Evolutionary conservation across 2,329 filamentous ascomycete species (phyloP).

Genomic region (Aspergillus intermedius): DNA sequence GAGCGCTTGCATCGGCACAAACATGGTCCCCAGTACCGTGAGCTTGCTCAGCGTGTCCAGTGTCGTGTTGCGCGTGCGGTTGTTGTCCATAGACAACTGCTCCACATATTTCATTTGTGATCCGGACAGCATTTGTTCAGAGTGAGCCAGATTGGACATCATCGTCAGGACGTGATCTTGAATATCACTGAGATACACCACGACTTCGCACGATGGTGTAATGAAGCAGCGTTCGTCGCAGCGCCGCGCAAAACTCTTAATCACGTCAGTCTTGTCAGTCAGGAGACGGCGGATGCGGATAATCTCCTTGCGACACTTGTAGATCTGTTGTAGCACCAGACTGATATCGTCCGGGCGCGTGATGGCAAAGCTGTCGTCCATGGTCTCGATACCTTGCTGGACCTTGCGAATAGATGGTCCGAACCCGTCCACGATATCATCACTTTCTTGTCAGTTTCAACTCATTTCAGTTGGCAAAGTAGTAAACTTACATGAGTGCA

Average conservation of each 20-base stretch:
- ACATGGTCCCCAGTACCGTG: slow-evolving; percentile 78
- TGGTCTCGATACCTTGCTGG: slow-evolving; percentile 75
- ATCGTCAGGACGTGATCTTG: slow-evolving; percentile 97
- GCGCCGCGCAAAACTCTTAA: slow-evolving; percentile 90
- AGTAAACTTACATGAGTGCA: slow-evolving; percentile 69
- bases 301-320: slow-evolving; percentile 80
- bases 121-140: slow-evolving; percentile 89
- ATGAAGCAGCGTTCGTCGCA: slow-evolving; percentile 91
- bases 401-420: slow-evolving; percentile 77
- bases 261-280: slow-evolving; percentile 89
- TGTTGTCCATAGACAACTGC: slow-evolving; percentile 82
- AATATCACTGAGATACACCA: slow-evolving; percentile 87
- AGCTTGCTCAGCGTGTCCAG: slow-evolving; percentile 86
- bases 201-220: slow-evolving; percentile 69
- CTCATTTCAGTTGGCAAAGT: background rate
- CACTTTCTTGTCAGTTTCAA: slow-evolving; percentile 42
- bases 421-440: slow-evolving; percentile 93
- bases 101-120: slow-evolving; percentile 90
- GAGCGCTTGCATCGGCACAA: slow-evolving; percentile 85
- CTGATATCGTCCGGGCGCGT: slow-evolving; percentile 82
- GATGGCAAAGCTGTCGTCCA: slow-evolving; percentile 88
- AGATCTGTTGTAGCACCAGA: slow-evolving; percentile 74
- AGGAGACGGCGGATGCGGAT: slow-evolving; percentile 83
- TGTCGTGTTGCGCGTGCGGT: slow-evolving; percentile 73
- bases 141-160: slow-evolving; percentile 88